A percentile compares a stretch with the other conserved stretches of the same genome.
Evolutionary conservation across 148 eudicot genomes (phyloP).

Genomic region (Chenopodium quinoa): DNA sequence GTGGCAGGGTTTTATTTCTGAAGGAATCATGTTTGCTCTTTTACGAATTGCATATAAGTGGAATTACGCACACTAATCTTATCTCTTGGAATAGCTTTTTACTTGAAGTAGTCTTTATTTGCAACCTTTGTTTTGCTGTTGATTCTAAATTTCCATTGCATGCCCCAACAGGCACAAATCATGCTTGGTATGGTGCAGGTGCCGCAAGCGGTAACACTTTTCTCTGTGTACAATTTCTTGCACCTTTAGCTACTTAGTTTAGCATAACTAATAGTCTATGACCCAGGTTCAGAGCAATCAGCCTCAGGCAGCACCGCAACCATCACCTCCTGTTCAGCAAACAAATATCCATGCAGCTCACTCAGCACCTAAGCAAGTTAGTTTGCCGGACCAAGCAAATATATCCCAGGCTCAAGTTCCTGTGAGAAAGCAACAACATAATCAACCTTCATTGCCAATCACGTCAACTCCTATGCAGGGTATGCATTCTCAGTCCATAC

Average conservation of each 20-base stretch:
- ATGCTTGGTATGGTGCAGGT: conserved; percentile 98
- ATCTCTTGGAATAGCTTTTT: background rate
- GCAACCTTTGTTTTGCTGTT: conserved; percentile 3
- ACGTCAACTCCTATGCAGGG: conserved; percentile 43
- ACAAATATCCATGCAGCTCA: conserved; percentile 44
- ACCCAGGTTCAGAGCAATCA: conserved; percentile 50
- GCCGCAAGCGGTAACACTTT: conserved; percentile 56
- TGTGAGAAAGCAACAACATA: conserved; percentile 51
- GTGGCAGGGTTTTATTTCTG: background rate
- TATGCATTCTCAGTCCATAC: conserved; percentile 47
- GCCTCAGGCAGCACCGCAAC: conserved; percentile 40
- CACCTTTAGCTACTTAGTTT: background rate
- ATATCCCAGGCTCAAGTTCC: conserved; percentile 39
- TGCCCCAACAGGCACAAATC: conserved; percentile 72
- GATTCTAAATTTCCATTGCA: background rate
- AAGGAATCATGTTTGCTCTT: background rate
- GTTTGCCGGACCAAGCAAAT: conserved; percentile 51
- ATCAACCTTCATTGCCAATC: conserved; percentile 39
- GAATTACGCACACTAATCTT: background rate
- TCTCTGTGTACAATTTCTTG: background rate
- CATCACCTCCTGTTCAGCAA: conserved; percentile 43
- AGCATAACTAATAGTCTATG: conserved; percentile 4
- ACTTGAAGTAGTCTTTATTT: background rate
- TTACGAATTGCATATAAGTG: background rate
- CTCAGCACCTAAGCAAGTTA: conserved; percentile 48